A percentile compares a stretch with the other conserved stretches of the same genome.
These are phyloP conservation scores for Delonix regia DNA, from an alignment of 306 rosid species.

Conservation along the genomic window DNA sequence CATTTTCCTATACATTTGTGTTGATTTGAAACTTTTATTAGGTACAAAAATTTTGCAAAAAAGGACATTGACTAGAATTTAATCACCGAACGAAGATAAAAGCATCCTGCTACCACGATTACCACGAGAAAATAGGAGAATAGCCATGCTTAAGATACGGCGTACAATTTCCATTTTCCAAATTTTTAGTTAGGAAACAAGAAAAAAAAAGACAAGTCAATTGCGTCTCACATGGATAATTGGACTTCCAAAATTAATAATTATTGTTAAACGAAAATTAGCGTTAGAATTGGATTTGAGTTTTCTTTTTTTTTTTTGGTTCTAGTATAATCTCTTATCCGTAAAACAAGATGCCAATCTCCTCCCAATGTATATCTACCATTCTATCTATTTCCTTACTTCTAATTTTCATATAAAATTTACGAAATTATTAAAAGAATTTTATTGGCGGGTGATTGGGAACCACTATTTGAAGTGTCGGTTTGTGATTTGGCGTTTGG, in stretches of 20 bases:
- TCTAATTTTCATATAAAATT: too few relatives aligned
- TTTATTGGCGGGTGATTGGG: too few relatives aligned
- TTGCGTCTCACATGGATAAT: constrained; percentile 37
- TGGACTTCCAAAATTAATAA: neutral
- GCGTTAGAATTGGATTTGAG: too few relatives aligned
- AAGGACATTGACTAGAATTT: neutral
- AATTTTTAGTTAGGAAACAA: neutral
- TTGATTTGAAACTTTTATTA: neutral
- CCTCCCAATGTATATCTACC: too few relatives aligned
- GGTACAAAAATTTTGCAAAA: neutral
- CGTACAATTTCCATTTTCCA: neutral
- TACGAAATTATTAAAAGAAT: too few relatives aligned
- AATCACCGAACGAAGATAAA: neutral
- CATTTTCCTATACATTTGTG: neutral
- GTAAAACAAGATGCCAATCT: too few relatives aligned
- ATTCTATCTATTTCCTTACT: too few relatives aligned
- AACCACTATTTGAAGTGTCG: too few relatives aligned
- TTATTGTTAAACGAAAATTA: too few relatives aligned
- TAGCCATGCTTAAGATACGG: neutral
- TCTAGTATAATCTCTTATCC: too few relatives aligned
- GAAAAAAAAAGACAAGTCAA: constrained; percentile 23
- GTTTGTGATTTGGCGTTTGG: too few relatives aligned
- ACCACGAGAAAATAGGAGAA: constrained; percentile 3
- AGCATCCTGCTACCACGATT: neutral
- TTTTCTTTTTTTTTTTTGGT: too few relatives aligned